These are phyloP conservation scores for Ampelocalamus luodianensis DNA, from an alignment of 176 grass and related monocot species.

Conservation along the genomic window DNA sequence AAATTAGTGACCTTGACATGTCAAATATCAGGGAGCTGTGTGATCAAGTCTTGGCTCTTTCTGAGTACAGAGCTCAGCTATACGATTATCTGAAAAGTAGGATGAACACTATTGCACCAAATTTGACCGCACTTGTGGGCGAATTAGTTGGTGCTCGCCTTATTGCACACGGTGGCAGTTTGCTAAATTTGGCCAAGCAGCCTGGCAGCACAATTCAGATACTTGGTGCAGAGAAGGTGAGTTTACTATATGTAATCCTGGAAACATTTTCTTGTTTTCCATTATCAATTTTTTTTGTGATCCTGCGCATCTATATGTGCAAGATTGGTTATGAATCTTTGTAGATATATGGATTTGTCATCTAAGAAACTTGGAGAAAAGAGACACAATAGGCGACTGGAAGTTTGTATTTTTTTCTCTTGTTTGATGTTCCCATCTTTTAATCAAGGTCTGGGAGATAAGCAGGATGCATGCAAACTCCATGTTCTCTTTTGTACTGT, in stretches of 20 bases:
- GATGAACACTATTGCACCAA: slow-evolving; percentile 89
- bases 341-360: background rate
- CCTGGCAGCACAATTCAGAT: slow-evolving; percentile 95
- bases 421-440: background rate
- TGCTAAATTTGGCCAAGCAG: slow-evolving; percentile 89
- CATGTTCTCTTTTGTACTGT: background rate
- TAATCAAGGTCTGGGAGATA: background rate
- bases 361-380: background rate
- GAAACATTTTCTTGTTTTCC: background rate
- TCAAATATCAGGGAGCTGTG: slow-evolving; percentile 79
- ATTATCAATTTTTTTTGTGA: background rate
- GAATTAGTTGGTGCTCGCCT: slow-evolving; percentile 83
- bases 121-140: slow-evolving; percentile 64
- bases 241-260: slow-evolving; percentile 11
- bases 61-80: slow-evolving; percentile 88
- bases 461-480: background rate
- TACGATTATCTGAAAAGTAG: slow-evolving; percentile 82
- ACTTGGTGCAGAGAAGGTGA: slow-evolving; percentile 91
- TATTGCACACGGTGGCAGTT: slow-evolving; percentile 86
- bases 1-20: slow-evolving; percentile 84
- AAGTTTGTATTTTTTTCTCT: background rate
- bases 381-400: background rate
- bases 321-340: background rate
- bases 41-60: slow-evolving; percentile 87
- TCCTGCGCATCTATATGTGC: background rate